Evolutionary conservation across 1,284 basidiomycete species (phyloP).

Genomic region (Flammula alnicola): DNA sequence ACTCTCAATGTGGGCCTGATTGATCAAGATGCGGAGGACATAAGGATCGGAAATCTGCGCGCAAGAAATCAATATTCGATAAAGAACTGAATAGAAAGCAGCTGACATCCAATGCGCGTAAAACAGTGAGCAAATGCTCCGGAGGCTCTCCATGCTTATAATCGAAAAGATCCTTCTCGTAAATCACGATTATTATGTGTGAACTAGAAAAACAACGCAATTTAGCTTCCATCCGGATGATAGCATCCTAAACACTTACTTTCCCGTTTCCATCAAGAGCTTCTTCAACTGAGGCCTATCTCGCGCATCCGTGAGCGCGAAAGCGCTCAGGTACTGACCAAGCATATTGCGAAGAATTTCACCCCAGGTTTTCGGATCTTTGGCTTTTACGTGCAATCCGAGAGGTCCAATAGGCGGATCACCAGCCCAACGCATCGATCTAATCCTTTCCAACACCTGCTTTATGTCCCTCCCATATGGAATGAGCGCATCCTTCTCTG

Average conservation of each 20-base stretch:
- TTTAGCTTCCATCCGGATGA: not conserved
- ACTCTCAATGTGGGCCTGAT: conserved; percentile 73
- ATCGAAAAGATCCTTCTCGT: conserved; percentile 78
- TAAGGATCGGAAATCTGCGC: conserved; percentile 74
- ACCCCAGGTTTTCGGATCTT: conserved; percentile 71
- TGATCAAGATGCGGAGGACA: conserved; percentile 85
- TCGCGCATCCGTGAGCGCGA: conserved; percentile 75
- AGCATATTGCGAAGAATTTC: conserved; percentile 71
- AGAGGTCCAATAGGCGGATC: conserved; percentile 85
- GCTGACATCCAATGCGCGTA: conserved; percentile 80
- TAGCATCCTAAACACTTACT: conserved; percentile 50
- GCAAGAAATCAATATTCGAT: not conserved
- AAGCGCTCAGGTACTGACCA: conserved; percentile 67
- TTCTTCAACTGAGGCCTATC: conserved; percentile 70
- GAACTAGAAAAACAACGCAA: conserved; percentile 30
- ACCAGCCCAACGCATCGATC: conserved; percentile 64
- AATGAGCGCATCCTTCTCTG: conserved; percentile 59
- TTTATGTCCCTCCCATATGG: conserved; percentile 71
- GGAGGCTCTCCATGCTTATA: conserved; percentile 73
- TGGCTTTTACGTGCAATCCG: conserved; percentile 81
- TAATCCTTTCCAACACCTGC: conserved; percentile 61
- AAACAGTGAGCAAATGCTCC: conserved; percentile 67
- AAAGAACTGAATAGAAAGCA: not conserved
- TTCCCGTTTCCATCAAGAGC: conserved; percentile 59
- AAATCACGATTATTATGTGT: conserved; percentile 62